A percentile compares a stretch with the other conserved stretches of the same genome.
These are phyloP conservation scores for Aspergillus costaricaensis DNA, from an alignment of 2,329 filamentous ascomycete genomes.

Conservation along the genomic window DNA sequence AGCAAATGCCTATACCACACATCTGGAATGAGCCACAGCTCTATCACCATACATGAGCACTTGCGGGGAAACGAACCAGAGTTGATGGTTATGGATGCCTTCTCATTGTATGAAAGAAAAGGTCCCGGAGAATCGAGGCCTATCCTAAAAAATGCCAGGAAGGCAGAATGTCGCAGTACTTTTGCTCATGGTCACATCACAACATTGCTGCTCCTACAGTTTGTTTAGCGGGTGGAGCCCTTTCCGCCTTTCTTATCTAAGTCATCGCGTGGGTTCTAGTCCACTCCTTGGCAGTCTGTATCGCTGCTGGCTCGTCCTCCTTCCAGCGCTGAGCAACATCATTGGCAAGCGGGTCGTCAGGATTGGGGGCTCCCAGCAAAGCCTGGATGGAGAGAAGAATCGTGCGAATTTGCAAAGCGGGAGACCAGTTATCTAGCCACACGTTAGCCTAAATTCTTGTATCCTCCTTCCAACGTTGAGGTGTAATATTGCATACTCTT, in stretches of 20 bases:
- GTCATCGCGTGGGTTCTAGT: constrained; percentile 76
- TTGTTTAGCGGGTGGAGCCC: constrained; percentile 14
- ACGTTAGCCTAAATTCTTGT: constrained; percentile 18
- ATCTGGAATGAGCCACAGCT: constrained; percentile 1
- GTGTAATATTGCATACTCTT: constrained; percentile 69
- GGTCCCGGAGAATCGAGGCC: constrained; percentile 7
- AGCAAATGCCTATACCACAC: constrained; percentile 1
- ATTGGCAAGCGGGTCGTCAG: constrained; percentile 96
- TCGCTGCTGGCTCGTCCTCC: constrained; percentile 89
- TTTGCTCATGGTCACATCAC: constrained; percentile 38
- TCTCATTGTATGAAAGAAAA: constrained; percentile 7
- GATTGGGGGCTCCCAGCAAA: constrained; percentile 91
- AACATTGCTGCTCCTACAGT: constrained; percentile 20
- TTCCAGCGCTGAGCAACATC: constrained; percentile 99
- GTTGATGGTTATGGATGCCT: constrained; percentile 1
- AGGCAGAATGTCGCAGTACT: constrained; percentile 20
- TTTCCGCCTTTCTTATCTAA: constrained; percentile 26
- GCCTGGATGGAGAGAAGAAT: constrained; percentile 99
- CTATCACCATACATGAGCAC: neutral
- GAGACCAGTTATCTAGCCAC: constrained; percentile 89
- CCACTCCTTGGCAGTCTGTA: constrained; percentile 90
- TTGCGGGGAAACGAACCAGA: constrained; percentile 1
- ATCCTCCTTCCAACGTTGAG: constrained; percentile 5
- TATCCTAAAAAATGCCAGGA: constrained; percentile 21
- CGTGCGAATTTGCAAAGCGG: constrained; percentile 93